Evolutionary conservation across 768 basidiomycete genomes (phyloP).

Genomic region (Cystofilobasidium ferigula): DNA sequence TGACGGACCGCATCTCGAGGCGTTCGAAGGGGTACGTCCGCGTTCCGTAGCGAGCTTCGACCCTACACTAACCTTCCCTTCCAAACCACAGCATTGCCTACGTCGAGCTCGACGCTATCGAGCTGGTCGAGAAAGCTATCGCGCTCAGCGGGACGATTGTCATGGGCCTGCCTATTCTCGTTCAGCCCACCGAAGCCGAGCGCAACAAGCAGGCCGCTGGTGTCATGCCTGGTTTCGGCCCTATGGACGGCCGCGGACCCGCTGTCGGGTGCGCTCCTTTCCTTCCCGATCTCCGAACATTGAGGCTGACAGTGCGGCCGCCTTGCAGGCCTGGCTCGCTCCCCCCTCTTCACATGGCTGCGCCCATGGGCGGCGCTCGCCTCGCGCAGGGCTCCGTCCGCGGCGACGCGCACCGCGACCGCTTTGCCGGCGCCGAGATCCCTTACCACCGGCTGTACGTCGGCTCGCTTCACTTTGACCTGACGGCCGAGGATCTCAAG

Average conservation of each 20-base stretch:
- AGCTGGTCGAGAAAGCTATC: slow-evolving; percentile 82
- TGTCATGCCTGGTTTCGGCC: slow-evolving; percentile 19
- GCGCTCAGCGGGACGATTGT: slow-evolving; percentile 85
- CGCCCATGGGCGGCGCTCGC: not conserved
- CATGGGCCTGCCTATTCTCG: slow-evolving; percentile 94
- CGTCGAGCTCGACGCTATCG: slow-evolving; percentile 86
- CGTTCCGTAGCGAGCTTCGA: not conserved
- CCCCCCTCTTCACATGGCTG: slow-evolving; percentile 5
- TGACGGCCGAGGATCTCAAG: slow-evolving; percentile 91
- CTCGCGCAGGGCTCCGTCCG: slow-evolving; percentile 34
- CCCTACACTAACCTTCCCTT: not conserved
- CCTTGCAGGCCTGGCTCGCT: slow-evolving; percentile 22
- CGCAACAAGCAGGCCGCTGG: slow-evolving; percentile 44
- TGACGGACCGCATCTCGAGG: slow-evolving; percentile 85
- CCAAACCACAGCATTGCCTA: slow-evolving; percentile 59
- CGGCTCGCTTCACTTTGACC: slow-evolving; percentile 90
- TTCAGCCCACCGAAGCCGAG: slow-evolving; percentile 94
- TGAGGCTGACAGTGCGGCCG: not conserved
- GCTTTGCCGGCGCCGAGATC: slow-evolving; percentile 32
- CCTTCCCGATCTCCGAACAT: not conserved
- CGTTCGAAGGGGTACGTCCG: slow-evolving; percentile 84
- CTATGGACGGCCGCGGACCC: slow-evolving; percentile 28
- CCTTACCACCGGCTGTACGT: slow-evolving; percentile 69
- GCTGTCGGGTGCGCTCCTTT: slow-evolving; percentile 9
- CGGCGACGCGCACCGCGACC: slow-evolving; percentile 51